Evolutionary conservation across 495 filamentous ascomycete genomes (phyloP).

Genomic region (Penicillium canescens): DNA sequence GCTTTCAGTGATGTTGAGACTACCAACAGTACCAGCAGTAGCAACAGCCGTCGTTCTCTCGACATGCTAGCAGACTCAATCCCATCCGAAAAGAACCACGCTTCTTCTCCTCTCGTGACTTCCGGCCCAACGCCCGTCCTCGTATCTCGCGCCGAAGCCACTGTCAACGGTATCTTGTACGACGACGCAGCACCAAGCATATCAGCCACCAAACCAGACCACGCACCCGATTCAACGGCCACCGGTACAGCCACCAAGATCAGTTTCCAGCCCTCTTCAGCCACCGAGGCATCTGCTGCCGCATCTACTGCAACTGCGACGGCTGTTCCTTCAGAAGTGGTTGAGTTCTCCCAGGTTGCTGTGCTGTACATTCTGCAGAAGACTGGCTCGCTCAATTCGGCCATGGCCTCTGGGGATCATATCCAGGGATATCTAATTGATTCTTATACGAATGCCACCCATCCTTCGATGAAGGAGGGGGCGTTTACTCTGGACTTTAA

Average conservation of each 20-base stretch:
- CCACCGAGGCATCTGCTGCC: slow-evolving; percentile 9
- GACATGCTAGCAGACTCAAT: slow-evolving; percentile 5
- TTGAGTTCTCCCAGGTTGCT: slow-evolving; percentile 49
- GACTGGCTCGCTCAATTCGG: slow-evolving; percentile 40
- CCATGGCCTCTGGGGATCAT: slow-evolving; percentile 32
- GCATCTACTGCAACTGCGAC: slow-evolving; percentile 14
- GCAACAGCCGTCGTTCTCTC: slow-evolving; percentile 30
- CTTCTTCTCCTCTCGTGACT: slow-evolving; percentile 3
- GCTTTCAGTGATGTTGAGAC: slow-evolving; percentile 62
- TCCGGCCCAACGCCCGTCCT: slow-evolving; percentile 23
- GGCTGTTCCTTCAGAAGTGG: slow-evolving; percentile 20
- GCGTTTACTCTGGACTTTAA: slow-evolving; percentile 44
- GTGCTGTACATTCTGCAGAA: slow-evolving; percentile 54
- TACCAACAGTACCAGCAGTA: slow-evolving; percentile 12
- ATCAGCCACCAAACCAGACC: neutral
- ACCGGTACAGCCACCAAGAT: slow-evolving; percentile 10
- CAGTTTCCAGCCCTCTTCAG: neutral
- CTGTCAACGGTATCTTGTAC: slow-evolving; percentile 47
- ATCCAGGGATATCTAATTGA: slow-evolving; percentile 37
- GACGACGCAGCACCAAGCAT: slow-evolving; percentile 18
- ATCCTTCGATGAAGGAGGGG: slow-evolving; percentile 20
- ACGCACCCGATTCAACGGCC: slow-evolving; percentile 10
- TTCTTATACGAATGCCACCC: slow-evolving; percentile 22
- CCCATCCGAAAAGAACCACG: neutral
- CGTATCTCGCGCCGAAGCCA: slow-evolving; percentile 34